Conservation (phyloP, 371 early-diverging fungal species). For the Saksenaea vasiformis region DNA sequence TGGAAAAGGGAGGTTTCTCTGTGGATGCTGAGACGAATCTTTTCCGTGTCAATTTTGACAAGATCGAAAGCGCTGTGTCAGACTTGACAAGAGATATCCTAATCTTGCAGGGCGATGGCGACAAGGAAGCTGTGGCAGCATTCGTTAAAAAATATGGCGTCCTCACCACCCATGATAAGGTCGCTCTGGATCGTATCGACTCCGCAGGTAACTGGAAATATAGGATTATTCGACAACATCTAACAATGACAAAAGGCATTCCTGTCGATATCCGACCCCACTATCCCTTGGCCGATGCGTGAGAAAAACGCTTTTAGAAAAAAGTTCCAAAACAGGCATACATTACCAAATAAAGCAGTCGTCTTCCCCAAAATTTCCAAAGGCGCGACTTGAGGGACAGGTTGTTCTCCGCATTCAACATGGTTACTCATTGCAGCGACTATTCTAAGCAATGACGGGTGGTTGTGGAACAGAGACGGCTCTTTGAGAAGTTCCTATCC, state of each 20-base stretch:
- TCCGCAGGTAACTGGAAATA: slow-evolving; percentile 28
- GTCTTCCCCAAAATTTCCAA: background rate
- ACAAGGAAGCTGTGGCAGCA: slow-evolving; percentile 62
- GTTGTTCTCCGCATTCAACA: background rate
- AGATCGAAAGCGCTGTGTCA: slow-evolving; percentile 64
- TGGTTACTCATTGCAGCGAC: no score
- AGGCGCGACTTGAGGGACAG: background rate
- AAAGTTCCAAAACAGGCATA: background rate
- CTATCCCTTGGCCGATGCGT: slow-evolving; percentile 34
- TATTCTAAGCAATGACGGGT: no score
- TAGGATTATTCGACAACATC: background rate
- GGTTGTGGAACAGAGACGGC: no score
- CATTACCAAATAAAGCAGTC: background rate
- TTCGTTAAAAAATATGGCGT: slow-evolving; percentile 68
- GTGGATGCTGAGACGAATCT: slow-evolving; percentile 43
- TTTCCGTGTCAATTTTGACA: slow-evolving; percentile 70
- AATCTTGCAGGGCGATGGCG: slow-evolving; percentile 80
- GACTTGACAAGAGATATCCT: slow-evolving; percentile 71
- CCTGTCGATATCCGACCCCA: slow-evolving; percentile 56
- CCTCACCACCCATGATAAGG: slow-evolving; percentile 48
- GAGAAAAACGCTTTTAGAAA: background rate
- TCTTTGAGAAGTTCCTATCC: no score
- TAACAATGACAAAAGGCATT: slow-evolving; percentile 22
- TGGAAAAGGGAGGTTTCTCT: slow-evolving; percentile 70
- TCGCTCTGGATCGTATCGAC: slow-evolving; percentile 60